Percentiles rank a stretch among this genome's conserved stretches.
These are phyloP conservation scores for Macrotyloma uniflorum DNA, from an alignment of 306 rosid species.

Conservation along the genomic window DNA sequence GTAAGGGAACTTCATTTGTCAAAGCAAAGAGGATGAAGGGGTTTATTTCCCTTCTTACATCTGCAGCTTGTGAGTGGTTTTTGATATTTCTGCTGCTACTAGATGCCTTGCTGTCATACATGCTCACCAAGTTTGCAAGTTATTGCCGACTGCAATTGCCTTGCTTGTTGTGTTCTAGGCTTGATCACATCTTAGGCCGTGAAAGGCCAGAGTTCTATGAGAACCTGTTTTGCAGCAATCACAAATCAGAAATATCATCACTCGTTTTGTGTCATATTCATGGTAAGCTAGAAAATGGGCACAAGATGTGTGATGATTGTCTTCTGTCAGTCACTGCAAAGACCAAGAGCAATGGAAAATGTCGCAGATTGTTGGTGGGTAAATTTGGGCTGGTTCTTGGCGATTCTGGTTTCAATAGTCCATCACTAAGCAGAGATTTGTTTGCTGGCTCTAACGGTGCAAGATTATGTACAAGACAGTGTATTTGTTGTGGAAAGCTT, in stretches of 20 bases:
- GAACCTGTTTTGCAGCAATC: slow-evolving; percentile 65
- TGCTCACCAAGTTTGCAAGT: slow-evolving; percentile 66
- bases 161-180: slow-evolving; percentile 85
- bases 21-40: slow-evolving; percentile 53
- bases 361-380: slow-evolving; percentile 53
- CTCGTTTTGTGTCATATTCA: slow-evolving; percentile 59
- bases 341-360: slow-evolving; percentile 38
- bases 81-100: slow-evolving; percentile 75
- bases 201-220: slow-evolving; percentile 51
- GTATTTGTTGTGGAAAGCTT: slow-evolving; percentile 62
- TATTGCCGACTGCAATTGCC: slow-evolving; percentile 75
- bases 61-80: slow-evolving; percentile 90
- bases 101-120: slow-evolving; percentile 61
- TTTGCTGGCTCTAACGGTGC: slow-evolving; percentile 39
- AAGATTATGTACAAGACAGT: slow-evolving; percentile 34
- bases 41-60: slow-evolving; percentile 49
- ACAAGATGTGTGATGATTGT: slow-evolving; percentile 72
- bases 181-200: slow-evolving; percentile 57
- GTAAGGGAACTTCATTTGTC: slow-evolving; percentile 49
- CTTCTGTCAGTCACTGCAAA: slow-evolving; percentile 51
- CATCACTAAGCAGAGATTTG: slow-evolving; percentile 40
- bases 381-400: slow-evolving; percentile 55
- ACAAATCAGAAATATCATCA: slow-evolving; percentile 67
- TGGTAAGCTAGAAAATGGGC: slow-evolving; percentile 57
- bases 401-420: slow-evolving; percentile 47